Percentiles rank a stretch among this genome's conserved stretches.
Evolutionary conservation across 2,329 filamentous ascomycete species (phyloP).

Genomic region (Byssochlamys sp.): DNA sequence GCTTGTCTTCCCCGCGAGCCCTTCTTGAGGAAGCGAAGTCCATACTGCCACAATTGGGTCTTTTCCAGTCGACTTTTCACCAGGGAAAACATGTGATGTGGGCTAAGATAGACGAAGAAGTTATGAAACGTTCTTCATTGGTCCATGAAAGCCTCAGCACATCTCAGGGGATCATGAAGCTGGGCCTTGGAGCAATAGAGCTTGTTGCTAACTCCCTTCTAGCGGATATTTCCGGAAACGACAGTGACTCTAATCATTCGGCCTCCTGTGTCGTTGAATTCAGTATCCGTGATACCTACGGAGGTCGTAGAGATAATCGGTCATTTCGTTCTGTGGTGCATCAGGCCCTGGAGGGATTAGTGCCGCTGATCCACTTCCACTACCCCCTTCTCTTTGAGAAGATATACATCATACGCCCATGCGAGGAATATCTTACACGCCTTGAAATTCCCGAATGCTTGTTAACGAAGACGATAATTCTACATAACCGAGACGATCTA

Average conservation of each 20-base stretch:
- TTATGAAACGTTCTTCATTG: not conserved
- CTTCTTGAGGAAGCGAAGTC: not conserved
- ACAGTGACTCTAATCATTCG: not conserved
- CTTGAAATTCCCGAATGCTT: conserved; percentile 3
- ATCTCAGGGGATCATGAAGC: not conserved
- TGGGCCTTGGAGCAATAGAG: conserved; percentile 3
- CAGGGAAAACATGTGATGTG: conserved; percentile 1
- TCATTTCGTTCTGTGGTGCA: not conserved
- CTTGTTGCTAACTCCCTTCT: not conserved
- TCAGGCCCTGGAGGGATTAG: not conserved
- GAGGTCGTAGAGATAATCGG: not conserved
- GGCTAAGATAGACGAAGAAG: conserved; percentile 1
- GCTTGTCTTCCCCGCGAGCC: not conserved
- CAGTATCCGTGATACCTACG: not conserved
- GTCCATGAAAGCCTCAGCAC: not conserved
- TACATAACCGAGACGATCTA: not conserved
- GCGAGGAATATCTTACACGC: conserved; percentile 1
- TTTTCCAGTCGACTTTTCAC: not conserved
- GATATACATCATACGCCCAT: conserved; percentile 1
- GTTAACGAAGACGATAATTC: not conserved
- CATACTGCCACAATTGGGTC: not conserved
- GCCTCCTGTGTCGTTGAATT: conserved; percentile 3
- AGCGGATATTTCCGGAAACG: not conserved
- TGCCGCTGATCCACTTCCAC: not conserved
- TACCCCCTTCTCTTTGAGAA: conserved; percentile 1